phyloP scores from a whole-genome alignment of 352 stramenopile species.

The Pythium oligandrum region DNA sequence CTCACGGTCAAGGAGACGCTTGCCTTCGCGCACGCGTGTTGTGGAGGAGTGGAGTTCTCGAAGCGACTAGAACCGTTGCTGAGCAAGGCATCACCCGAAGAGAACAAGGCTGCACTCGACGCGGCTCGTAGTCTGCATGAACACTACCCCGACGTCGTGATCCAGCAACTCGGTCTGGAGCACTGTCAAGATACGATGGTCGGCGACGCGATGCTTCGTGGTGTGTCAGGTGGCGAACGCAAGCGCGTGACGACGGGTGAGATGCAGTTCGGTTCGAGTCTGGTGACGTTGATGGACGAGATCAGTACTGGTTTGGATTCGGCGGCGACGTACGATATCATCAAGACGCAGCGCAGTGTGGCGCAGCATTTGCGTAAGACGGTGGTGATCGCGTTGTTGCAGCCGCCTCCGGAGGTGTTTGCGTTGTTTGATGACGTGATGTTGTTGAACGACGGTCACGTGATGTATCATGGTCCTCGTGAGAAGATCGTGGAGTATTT shows the following conservation, averaged over 20 bases:
- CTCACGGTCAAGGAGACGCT: too few species aligned
- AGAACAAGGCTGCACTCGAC: too few species aligned
- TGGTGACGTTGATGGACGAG: conserved; percentile 72
- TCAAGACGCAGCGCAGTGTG: conserved; percentile 38
- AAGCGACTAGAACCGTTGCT: too few species aligned
- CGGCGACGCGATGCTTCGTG: conserved; percentile 35
- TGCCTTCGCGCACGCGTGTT: too few species aligned
- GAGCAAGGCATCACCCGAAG: too few species aligned
- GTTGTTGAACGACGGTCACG: conserved; percentile 25
- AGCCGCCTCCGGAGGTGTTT: conserved; percentile 27
- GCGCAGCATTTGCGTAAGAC: conserved; percentile 24
- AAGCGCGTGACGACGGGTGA: conserved; percentile 28
- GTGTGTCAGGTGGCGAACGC: conserved; percentile 39
- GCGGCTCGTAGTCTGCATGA: neutral
- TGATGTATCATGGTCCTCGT: conserved; percentile 30
- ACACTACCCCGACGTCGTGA: conserved; percentile 35
- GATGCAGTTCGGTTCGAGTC: conserved; percentile 58
- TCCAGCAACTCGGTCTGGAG: conserved; percentile 27
- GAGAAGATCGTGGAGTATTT: conserved; percentile 19
- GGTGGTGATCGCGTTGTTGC: conserved; percentile 23
- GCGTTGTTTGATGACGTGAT: conserved; percentile 27
- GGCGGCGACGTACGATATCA: conserved; percentile 57
- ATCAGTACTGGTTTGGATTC: conserved; percentile 83
- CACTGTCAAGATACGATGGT: conserved; percentile 37
- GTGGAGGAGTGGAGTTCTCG: too few species aligned